These are phyloP conservation scores for Diutina siamensis DNA, from an alignment of 1,139 yeast species.

Conservation along the genomic window DNA sequence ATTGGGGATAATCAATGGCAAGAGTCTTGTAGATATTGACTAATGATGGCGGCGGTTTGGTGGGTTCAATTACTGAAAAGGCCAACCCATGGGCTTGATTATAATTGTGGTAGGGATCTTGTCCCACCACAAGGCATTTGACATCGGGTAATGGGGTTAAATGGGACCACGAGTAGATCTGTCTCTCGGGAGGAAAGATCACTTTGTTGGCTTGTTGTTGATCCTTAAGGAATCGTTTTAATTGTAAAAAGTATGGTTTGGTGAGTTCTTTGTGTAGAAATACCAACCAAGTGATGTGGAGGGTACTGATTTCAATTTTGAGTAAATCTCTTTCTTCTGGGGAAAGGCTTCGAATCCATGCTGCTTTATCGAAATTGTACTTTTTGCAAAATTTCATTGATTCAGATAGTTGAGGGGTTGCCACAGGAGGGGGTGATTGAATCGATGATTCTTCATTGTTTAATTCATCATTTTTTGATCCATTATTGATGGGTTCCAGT, in stretches of 20 bases:
- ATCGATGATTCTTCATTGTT: not conserved
- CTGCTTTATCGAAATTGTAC: constrained; percentile 32
- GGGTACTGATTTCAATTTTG: constrained; percentile 44
- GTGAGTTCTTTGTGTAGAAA: constrained; percentile 60
- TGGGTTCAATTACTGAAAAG: constrained; percentile 76
- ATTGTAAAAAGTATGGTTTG: constrained; percentile 71
- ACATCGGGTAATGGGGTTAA: constrained; percentile 68
- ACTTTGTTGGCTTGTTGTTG: constrained; percentile 26
- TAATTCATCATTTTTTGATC: not conserved
- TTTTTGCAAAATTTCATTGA: constrained; percentile 9
- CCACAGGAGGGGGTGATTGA: not conserved
- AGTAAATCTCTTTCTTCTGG: constrained; percentile 44
- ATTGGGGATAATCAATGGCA: constrained; percentile 61
- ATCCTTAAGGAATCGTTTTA: constrained; percentile 45
- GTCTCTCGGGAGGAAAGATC: constrained; percentile 66
- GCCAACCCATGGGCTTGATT: constrained; percentile 97
- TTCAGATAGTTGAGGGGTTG: not conserved
- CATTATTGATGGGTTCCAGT: not conserved
- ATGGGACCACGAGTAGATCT: constrained; percentile 90
- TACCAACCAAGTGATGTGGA: constrained; percentile 73
- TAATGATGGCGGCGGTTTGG: constrained; percentile 84
- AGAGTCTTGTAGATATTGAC: constrained; percentile 78
- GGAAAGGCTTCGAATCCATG: constrained; percentile 45
- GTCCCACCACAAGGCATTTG: constrained; percentile 79
- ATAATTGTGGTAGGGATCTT: constrained; percentile 89